Base-by-base conservation (phyloP, 2,329 filamentous ascomycete species). In the Alternaria sp. region DNA sequence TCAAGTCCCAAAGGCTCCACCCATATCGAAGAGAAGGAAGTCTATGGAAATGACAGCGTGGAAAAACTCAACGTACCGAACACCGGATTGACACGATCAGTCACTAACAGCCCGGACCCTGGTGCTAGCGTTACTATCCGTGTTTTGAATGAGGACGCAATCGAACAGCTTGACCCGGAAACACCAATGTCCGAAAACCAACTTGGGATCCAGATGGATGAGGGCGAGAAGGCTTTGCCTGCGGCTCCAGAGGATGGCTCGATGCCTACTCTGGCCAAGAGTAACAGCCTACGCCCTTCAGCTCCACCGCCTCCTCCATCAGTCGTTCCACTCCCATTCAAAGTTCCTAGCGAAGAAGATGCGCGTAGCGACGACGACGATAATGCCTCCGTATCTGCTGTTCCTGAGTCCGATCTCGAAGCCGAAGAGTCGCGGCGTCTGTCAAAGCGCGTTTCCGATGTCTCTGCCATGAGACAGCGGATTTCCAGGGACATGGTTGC, bases 301-400 rank as follows among this genome's bases (percentile, higher is more conserved):
- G 80, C 80, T 2, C 78, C 78, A 5, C 76, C 81, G 14, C 79
- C 85, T 28, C 76, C 77, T n/a, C 86, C 86, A 4, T 78, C 84
- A 8, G 81, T 92, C 36, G 80, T 91, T 1, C 88, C 90, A 16
- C 80, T 92, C 2, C 90, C 90, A 0, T 92, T 92, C 76, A 84
- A 75, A 10, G 81, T 91, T 2, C 87, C 88, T 0, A 76, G 77
- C 20, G 79, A 81, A 12, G 79, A 82, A 2, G 79, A 83, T 5
- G 74, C 79, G 7, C 48, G 61, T 20, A 68, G 62, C n/a, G 81
- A 83, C 16, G 81, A 83, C 16, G 84, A 85, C 20, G 84, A 86
- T 27, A 74, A 71, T 34, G 48, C 69, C 3, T 79, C 91, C 2
- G 83, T 92, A 20, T 92, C 90, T 3, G 91, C 91, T 30, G 54